Conservation (phyloP, 2,329 filamentous ascomycete genomes). For the Sclerotiophoma versabilis region DNA sequence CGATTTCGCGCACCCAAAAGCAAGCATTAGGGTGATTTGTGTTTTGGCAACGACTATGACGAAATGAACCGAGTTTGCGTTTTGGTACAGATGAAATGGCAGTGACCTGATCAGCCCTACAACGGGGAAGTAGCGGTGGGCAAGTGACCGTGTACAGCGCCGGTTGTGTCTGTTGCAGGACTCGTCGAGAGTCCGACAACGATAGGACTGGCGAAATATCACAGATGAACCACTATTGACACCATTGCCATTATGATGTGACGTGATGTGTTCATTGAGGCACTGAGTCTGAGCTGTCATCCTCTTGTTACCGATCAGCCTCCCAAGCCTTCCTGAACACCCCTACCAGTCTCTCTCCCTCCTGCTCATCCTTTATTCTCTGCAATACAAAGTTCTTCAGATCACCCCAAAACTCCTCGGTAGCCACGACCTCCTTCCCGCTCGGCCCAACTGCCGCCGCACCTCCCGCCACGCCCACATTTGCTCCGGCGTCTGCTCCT, state of each 20-base stretch:
- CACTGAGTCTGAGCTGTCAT: background rate
- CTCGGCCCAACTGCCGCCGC: slow-evolving; percentile 61
- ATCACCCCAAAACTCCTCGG: slow-evolving; percentile 85
- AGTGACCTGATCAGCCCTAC: slow-evolving; percentile 5
- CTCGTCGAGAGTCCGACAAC: slow-evolving; percentile 21
- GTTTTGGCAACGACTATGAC: slow-evolving; percentile 25
- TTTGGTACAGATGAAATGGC: slow-evolving; percentile 24
- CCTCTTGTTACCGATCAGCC: slow-evolving; percentile 32
- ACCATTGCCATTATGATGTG: slow-evolving; percentile 15
- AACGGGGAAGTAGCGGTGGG: background rate
- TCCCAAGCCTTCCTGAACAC: slow-evolving; percentile 78
- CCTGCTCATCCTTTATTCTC: slow-evolving; percentile 73
- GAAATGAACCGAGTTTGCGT: slow-evolving; percentile 27
- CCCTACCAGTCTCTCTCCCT: slow-evolving; percentile 68
- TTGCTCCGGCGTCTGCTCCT: slow-evolving; percentile 25
- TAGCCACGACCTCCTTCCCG: slow-evolving; percentile 67
- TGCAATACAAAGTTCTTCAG: slow-evolving; percentile 80
- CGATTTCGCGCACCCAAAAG: slow-evolving; percentile 29
- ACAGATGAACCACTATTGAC: slow-evolving; percentile 28
- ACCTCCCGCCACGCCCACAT: slow-evolving; percentile 32
- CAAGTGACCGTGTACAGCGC: slow-evolving; percentile 16
- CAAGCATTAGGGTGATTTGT: slow-evolving; percentile 24
- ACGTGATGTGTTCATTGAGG: slow-evolving; percentile 2
- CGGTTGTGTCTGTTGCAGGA: slow-evolving; percentile 22
- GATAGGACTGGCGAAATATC: slow-evolving; percentile 32